Percentiles rank a stretch among this genome's conserved stretches.
phyloP scores from a whole-genome alignment of 148 eudicot species.

The Vaccinium myrtillus region DNA sequence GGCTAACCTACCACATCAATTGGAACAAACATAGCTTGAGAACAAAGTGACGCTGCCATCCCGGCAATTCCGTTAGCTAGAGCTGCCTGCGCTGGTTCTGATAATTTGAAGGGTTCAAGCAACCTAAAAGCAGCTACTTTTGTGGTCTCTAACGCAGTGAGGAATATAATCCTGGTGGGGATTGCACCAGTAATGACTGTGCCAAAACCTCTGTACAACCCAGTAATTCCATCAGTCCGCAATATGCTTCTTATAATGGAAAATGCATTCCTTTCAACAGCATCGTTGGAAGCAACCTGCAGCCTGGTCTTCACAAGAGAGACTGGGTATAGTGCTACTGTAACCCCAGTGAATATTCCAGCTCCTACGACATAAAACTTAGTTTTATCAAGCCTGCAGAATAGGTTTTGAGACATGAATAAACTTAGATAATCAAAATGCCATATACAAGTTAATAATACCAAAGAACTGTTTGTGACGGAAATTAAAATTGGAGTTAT shows the following conservation, averaged over 20 bases:
- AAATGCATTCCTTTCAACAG: slow-evolving; percentile 68
- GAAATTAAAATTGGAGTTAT: background rate
- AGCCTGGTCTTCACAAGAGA: slow-evolving; percentile 91
- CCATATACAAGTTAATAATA: background rate
- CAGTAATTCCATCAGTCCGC: slow-evolving; percentile 84
- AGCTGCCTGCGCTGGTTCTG: slow-evolving; percentile 91
- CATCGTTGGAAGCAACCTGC: slow-evolving; percentile 81
- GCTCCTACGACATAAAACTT: slow-evolving; percentile 97
- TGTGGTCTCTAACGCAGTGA: slow-evolving; percentile 92
- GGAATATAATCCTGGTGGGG: slow-evolving; percentile 86
- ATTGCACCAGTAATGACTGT: slow-evolving; percentile 92
- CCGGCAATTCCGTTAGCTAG: slow-evolving; percentile 96
- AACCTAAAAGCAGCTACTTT: slow-evolving; percentile 77
- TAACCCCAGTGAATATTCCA: slow-evolving; percentile 86
- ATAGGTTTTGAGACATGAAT: slow-evolving; percentile 14
- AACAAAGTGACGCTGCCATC: slow-evolving; percentile 77
- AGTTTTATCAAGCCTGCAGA: slow-evolving; percentile 92
- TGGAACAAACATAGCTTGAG: slow-evolving; percentile 96
- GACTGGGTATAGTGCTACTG: slow-evolving; percentile 88
- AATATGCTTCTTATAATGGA: slow-evolving; percentile 68
- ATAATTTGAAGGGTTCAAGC: slow-evolving; percentile 75
- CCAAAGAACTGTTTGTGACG: background rate
- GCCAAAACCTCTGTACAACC: slow-evolving; percentile 97
- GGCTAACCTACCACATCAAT: slow-evolving; percentile 76
- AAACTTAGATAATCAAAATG: slow-evolving; percentile 8